Base-by-base conservation (phyloP, 257 asterid genomes). In the Petunia axillaris region DNA sequence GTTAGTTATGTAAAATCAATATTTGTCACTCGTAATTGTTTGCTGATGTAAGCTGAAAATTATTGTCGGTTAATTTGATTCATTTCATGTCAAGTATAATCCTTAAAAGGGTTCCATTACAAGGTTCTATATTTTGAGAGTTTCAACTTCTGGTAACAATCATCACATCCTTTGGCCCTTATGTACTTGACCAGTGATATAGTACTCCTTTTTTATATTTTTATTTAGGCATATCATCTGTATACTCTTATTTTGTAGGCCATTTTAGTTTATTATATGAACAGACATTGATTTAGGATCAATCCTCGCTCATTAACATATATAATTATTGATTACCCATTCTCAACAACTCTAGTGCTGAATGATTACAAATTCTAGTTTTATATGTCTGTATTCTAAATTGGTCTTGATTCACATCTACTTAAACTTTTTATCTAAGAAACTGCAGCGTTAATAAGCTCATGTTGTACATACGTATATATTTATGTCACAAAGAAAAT, bases 331-430 rank as follows among this genome's bases (percentile, higher is more conserved):
- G 25, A 48, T 48, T 5, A 71, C 48, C 43, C 43, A 48, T 50
- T 71, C 60, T 48, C 77, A 71, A 71, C 77, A 4, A 48, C 60
- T 71, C 75, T 41, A 41, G 15, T 66, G 25, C 25, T 25, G 6
- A 71, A 48, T 71, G 6, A 48, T 25, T 46, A 25, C 11, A 67
- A 16, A 48, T 46, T 71, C 59, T 59, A 25, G 4, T 9, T 46
- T 46, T 16, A 46, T 25, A 41, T 46, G 57, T 70, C 25, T 35
- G 5, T 46, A 35, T 70, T 25, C 53, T 66, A 10, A 46, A 35
- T 71, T 71, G 60, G 14, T 48, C 8, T 48, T 48, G 43, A 48
- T 9, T 8, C 16, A 9, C 59, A 35, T 70, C 39, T 9, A 3
- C 1, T 15, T 43, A 41, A 35, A 62, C 36, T 36, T 8, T 62